phyloP scores from a whole-genome alignment of 2,329 filamentous ascomycete species.

The Aspergillus tubingensis region DNA sequence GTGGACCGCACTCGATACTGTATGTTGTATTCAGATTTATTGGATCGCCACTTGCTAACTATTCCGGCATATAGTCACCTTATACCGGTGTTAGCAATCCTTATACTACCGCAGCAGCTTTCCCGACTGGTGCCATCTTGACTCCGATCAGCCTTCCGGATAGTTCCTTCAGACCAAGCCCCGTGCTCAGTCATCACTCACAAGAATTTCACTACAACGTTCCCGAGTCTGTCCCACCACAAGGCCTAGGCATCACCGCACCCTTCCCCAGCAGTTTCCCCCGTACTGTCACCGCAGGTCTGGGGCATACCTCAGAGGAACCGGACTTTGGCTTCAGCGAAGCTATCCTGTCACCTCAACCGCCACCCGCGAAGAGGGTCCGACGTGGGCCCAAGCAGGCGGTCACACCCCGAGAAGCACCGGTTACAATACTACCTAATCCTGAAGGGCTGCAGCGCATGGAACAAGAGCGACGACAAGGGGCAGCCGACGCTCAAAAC shows the following conservation, averaged over 20 bases:
- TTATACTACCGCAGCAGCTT: slow-evolving; percentile 36
- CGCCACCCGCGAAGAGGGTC: slow-evolving; percentile 26
- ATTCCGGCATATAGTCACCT: slow-evolving; percentile 19
- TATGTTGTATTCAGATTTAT: slow-evolving; percentile 23
- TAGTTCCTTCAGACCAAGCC: slow-evolving; percentile 37
- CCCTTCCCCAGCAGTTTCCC: slow-evolving; percentile 36
- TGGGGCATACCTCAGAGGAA: slow-evolving; percentile 26
- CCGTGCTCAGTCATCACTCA: slow-evolving; percentile 40
- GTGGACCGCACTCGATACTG: slow-evolving; percentile 34
- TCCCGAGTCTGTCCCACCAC: slow-evolving; percentile 29
- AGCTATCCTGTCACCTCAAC: slow-evolving; percentile 26
- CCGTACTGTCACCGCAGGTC: slow-evolving; percentile 28
- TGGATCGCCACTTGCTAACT: slow-evolving; percentile 12
- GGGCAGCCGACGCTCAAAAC: slow-evolving; percentile 28
- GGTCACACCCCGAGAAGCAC: slow-evolving; percentile 28
- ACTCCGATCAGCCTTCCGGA: slow-evolving; percentile 45
- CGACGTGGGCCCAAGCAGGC: slow-evolving; percentile 27
- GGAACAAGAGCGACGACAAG: slow-evolving; percentile 37
- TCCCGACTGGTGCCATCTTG: slow-evolving; percentile 32
- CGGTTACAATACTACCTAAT: slow-evolving; percentile 42
- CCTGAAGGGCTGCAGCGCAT: slow-evolving; percentile 43
- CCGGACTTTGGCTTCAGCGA: slow-evolving; percentile 23
- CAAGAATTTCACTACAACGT: slow-evolving; percentile 41
- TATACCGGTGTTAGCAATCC: slow-evolving; percentile 32
- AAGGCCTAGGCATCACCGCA: slow-evolving; percentile 43